Evolutionary conservation across 1,284 basidiomycete species (phyloP).

Genomic region (Pseudozyma flocculosa): DNA sequence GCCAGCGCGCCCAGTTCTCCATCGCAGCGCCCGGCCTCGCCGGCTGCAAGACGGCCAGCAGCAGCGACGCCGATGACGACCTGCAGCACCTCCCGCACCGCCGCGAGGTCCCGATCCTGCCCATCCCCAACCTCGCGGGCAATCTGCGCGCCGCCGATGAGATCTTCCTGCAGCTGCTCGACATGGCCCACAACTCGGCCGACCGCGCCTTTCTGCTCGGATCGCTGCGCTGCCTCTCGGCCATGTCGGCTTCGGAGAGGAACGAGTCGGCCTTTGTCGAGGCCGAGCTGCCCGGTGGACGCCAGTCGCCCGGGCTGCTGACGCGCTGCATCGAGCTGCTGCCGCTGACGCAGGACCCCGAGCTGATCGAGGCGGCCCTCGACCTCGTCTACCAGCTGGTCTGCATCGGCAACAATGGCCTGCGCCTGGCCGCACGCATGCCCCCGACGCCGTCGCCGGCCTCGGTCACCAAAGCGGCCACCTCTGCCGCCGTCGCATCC

Average conservation of each 20-base stretch:
- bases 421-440: constrained; percentile 5
- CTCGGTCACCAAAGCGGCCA: background rate
- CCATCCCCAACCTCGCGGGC: background rate
- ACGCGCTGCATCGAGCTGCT: constrained; percentile 45
- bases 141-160: constrained; percentile 12
- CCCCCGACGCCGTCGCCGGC: too few relatives aligned
- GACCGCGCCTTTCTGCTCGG: constrained; percentile 50
- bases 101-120: background rate
- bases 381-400: constrained; percentile 52
- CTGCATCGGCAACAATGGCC: constrained; percentile 45
- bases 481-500: background rate
- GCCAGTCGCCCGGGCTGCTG: constrained; percentile 37
- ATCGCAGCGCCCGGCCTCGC: background rate
- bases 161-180: constrained; percentile 40
- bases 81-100: too few relatives aligned
- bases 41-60: background rate
- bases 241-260: constrained; percentile 35
- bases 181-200: constrained; percentile 29
- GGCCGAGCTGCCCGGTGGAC: constrained; percentile 11
- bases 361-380: constrained; percentile 47
- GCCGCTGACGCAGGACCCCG: constrained; percentile 43
- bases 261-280: constrained; percentile 48
- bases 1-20: constrained; percentile 23
- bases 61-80: background rate
- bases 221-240: constrained; percentile 43